phyloP scores from a whole-genome alignment of 768 basidiomycete genomes.

The Pleurotus tuber-regium region DNA sequence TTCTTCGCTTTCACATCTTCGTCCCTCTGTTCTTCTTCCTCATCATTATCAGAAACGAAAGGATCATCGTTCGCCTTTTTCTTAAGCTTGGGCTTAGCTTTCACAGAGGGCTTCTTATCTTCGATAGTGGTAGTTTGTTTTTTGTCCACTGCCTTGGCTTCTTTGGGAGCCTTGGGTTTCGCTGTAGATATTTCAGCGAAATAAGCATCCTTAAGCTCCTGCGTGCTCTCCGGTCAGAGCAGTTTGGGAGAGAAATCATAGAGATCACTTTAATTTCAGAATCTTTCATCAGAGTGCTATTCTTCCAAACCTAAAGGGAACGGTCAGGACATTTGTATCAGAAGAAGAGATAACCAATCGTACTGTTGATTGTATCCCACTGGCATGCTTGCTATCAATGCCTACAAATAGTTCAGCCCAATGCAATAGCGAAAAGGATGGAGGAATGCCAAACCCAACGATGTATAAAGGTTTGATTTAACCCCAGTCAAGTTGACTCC shows the following conservation, averaged over 20 bases:
- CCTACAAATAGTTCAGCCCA: conserved; percentile 31
- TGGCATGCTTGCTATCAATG: conserved; percentile 74
- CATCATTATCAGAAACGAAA: conserved; percentile 55
- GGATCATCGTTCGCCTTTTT: conserved; percentile 50
- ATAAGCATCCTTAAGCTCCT: conserved; percentile 66
- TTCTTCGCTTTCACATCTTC: conserved; percentile 13
- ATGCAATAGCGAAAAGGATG: neutral
- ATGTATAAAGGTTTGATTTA: conserved; percentile 69
- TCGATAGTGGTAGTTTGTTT: conserved; percentile 3
- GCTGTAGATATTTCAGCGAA: conserved; percentile 41
- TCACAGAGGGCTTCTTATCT: conserved; percentile 14
- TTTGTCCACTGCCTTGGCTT: neutral
- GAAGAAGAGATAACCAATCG: conserved; percentile 14
- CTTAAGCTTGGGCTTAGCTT: conserved; percentile 45
- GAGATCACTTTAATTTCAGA: conserved; percentile 55
- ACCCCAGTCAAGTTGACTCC: conserved; percentile 66
- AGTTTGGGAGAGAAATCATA: neutral
- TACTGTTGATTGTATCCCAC: conserved; percentile 71
- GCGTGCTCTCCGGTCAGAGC: neutral
- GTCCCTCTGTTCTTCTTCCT: conserved; percentile 18
- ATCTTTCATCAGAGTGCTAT: conserved; percentile 53
- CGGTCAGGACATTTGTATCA: neutral
- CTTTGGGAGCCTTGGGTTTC: conserved; percentile 19
- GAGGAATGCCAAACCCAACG: conserved; percentile 39
- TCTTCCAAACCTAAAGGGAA: conserved; percentile 61